These are phyloP conservation scores for Entophlyctis luteolus DNA, from an alignment of 192 early-diverging fungal genomes.

Conservation along the genomic window DNA sequence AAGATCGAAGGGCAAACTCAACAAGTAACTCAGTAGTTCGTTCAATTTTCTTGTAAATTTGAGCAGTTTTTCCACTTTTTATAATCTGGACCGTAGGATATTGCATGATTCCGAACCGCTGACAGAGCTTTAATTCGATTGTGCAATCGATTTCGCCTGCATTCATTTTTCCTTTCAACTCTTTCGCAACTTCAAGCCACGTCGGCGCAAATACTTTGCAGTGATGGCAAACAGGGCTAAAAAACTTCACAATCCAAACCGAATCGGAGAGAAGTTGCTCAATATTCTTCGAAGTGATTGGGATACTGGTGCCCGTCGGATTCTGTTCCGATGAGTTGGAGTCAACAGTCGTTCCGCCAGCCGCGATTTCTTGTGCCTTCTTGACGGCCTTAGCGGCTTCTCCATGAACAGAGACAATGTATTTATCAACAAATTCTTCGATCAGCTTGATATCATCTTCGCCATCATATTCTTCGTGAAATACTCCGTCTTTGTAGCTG, in stretches of 20 bases:
- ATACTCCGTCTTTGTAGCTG: slow-evolving; percentile 14
- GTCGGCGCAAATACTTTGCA: slow-evolving; percentile 80
- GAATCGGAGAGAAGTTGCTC: background rate
- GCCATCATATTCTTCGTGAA: background rate
- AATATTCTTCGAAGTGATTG: background rate
- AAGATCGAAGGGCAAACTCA: slow-evolving; percentile 44
- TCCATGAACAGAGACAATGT: background rate
- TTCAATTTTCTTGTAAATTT: too few relatives aligned
- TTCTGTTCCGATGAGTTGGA: background rate
- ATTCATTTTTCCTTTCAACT: slow-evolving; percentile 67
- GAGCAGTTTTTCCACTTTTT: slow-evolving; percentile 42
- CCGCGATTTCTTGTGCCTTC: background rate
- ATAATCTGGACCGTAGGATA: slow-evolving; percentile 71
- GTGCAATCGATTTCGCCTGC: slow-evolving; percentile 86
- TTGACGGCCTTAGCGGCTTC: slow-evolving; percentile 10
- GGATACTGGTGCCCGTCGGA: background rate
- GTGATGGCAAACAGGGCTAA: slow-evolving; percentile 86
- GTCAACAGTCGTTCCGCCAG: background rate
- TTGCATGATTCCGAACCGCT: slow-evolving; percentile 64
- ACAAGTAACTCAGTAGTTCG: slow-evolving; percentile 51
- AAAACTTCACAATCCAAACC: slow-evolving; percentile 51
- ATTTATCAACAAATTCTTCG: background rate
- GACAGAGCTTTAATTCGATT: slow-evolving; percentile 55
- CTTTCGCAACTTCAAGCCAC: slow-evolving; percentile 66
- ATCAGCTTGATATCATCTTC: slow-evolving; percentile 10